Conservation (phyloP, 768 basidiomycete species). For the Tremella fuciformis region DNA sequence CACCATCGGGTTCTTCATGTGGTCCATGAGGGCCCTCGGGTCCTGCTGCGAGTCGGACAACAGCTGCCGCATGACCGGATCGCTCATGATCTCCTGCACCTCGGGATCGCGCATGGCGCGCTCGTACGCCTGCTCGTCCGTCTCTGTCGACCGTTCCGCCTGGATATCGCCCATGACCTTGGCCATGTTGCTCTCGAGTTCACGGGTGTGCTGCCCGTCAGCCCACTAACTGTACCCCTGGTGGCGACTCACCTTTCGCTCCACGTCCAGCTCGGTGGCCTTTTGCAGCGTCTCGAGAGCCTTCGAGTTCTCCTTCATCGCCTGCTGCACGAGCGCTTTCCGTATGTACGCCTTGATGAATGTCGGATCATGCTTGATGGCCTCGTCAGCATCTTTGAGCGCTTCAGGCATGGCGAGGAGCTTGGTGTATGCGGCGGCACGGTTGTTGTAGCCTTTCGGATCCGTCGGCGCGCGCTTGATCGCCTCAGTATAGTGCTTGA, state of each 20-base stretch:
- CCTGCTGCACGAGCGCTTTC: constrained; percentile 76
- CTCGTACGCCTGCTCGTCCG: constrained; percentile 85
- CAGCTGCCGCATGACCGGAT: constrained; percentile 87
- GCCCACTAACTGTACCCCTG: not conserved
- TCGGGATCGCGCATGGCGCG: constrained; percentile 98
- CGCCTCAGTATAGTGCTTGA: constrained; percentile 88
- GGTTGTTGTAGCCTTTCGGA: constrained; percentile 92
- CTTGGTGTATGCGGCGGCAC: constrained; percentile 96
- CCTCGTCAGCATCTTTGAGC: constrained; percentile 89
- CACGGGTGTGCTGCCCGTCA: constrained; percentile 60
- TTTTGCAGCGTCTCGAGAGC: constrained; percentile 78
- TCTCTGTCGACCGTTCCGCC: constrained; percentile 74
- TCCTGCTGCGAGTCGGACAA: constrained; percentile 88
- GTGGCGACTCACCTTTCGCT: constrained; percentile 58
- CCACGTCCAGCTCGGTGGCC: constrained; percentile 74
- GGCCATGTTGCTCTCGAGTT: constrained; percentile 74
- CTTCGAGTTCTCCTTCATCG: constrained; percentile 87
- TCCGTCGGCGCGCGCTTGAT: constrained; percentile 93
- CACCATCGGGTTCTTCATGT: constrained; percentile 75
- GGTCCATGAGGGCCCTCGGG: constrained; percentile 84
- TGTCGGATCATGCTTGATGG: constrained; percentile 81
- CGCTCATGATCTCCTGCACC: constrained; percentile 57
- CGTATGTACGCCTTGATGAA: constrained; percentile 97
- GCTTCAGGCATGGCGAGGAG: constrained; percentile 90
- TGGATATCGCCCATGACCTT: constrained; percentile 79